Evolutionary conservation across 2,329 filamentous ascomycete genomes (phyloP), one percentile per base, ranked within the genome.

Genomic region (Balansia obtecta): DNA sequence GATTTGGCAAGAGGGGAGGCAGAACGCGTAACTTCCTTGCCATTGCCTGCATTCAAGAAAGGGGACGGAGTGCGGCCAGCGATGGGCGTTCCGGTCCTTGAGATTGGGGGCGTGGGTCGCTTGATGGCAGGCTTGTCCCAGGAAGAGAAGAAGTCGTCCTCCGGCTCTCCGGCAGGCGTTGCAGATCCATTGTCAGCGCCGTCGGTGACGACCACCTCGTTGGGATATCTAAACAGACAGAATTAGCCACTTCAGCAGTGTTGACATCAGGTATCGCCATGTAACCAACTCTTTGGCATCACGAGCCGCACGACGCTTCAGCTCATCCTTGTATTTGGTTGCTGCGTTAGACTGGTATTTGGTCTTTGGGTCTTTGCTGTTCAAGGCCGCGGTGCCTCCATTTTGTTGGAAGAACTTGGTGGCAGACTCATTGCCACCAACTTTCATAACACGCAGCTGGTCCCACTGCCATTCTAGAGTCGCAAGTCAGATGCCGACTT

Each of bases 91-190:
- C 82, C 83, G 42, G 88, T 93, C 62, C 93, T 85, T 38, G 91
- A 96, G 42, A 93, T 79, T 15, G 93, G 91, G 57, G 95, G 95
- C 56, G 88, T 96, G 37, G 91, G 91, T 60, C 89, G 83, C 76
- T 97, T 98, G 71, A 98, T 94, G 4, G 89, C 80, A 20, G 93
- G 93, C 72, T 97, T 96, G 64, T 97, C 93, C 93, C 91, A 98
- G 0, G 89, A 96, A 10, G 91, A 95, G 71, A 98, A 98, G 75
- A 98, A 98, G 66, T 97, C 93, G 62, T 96, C 90, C 59, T 96
- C 90, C 20, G 80, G 76, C 58, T 95, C 89, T 57, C 82, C 85
- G 44, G 85, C 79, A n/a, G 90, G 87, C 11, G 88, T 94, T 57
- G 77, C 80, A 38, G 80, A 74, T 57, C 79, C 83, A 53, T 88